Conservation (phyloP, 179 eudicot genomes). For the Camellia oleifera region DNA sequence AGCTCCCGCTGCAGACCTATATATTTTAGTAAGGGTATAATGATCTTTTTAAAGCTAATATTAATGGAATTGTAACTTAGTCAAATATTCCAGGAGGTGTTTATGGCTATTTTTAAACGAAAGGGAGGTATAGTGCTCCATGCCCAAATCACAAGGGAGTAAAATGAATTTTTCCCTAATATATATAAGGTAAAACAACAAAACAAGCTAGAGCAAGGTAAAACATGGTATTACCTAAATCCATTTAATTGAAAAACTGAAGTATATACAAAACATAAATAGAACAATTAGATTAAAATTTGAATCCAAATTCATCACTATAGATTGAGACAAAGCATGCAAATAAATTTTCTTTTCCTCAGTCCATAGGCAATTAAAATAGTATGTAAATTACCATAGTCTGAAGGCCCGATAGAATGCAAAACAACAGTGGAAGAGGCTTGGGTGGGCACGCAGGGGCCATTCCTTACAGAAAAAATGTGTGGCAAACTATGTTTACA, state of each 20-base stretch:
- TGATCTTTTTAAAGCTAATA: no score
- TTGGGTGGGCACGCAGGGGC: background rate
- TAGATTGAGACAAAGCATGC: background rate
- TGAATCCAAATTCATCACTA: background rate
- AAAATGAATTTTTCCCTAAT: no score
- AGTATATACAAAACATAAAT: background rate
- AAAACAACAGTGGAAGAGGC: background rate
- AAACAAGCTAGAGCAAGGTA: background rate
- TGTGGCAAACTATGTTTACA: no score
- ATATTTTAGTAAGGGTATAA: no score
- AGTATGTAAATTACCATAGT: background rate
- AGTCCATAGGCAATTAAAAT: background rate
- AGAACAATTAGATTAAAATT: background rate
- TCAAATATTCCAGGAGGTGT: no score
- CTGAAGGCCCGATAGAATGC: background rate
- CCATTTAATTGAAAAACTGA: background rate
- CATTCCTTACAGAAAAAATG: no score
- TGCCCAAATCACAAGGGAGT: no score
- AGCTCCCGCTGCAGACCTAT: no score
- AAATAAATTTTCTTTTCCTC: background rate
- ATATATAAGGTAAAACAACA: background rate
- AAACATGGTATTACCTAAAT: background rate
- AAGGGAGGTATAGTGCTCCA: no score
- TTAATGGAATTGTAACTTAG: no score
- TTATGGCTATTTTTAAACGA: no score